phyloP scores from a whole-genome alignment of 2,329 filamentous ascomycete genomes.

The Penicillium capsulatum region DNA sequence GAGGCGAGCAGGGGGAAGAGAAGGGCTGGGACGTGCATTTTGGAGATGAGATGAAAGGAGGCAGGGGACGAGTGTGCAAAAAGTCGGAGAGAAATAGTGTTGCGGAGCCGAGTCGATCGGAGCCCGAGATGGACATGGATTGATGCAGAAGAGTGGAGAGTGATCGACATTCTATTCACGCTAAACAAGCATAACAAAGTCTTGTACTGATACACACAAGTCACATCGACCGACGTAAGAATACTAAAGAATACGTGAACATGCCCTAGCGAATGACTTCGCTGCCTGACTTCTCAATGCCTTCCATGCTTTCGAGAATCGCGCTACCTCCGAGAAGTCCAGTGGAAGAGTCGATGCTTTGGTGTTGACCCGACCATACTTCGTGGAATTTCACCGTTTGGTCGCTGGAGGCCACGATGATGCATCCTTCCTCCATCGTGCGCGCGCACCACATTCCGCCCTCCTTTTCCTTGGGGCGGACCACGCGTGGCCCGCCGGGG shows the following conservation, averaged over 20 bases:
- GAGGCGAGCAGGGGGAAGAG: neutral
- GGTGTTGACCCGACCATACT: slow-evolving; percentile 70
- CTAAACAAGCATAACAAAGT: slow-evolving; percentile 1
- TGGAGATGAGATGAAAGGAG: neutral
- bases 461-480: slow-evolving; percentile 43
- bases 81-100: no score
- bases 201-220: neutral
- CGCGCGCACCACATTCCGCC: slow-evolving; percentile 54
- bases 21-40: neutral
- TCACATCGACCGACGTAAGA: neutral
- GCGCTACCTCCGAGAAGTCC: slow-evolving; percentile 75
- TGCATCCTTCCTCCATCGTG: slow-evolving; percentile 68
- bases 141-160: slow-evolving; percentile 4
- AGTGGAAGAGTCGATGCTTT: slow-evolving; percentile 49
- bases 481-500: slow-evolving; percentile 19
- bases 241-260: slow-evolving; percentile 3
- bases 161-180: slow-evolving; percentile 11
- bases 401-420: slow-evolving; percentile 89
- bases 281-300: slow-evolving; percentile 56
- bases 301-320: slow-evolving; percentile 77
- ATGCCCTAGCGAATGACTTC: slow-evolving; percentile 58
- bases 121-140: neutral
- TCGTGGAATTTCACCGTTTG: slow-evolving; percentile 94
- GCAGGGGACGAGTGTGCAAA: no score
- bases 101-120: neutral